Base-by-base conservation (phyloP, 129 eudicot genomes). In the Tagetes erecta region DNA sequence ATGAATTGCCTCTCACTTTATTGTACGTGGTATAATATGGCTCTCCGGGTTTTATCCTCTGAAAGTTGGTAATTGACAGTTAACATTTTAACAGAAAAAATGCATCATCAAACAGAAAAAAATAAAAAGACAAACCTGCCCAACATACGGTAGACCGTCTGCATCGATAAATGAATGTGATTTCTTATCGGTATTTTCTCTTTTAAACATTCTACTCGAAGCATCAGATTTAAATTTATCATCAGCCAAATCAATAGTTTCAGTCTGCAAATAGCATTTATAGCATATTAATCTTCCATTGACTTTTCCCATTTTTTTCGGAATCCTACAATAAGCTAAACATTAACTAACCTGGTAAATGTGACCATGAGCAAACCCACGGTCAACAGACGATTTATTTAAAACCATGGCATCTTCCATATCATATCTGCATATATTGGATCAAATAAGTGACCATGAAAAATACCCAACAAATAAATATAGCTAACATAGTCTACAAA, bases 321-420 rank as follows among this genome's bases (percentile, higher is more conserved):
- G 30, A 27, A 40, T 40, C 35, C 41, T 27, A 39, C 0, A 33
- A 39, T 53, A n/a, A 9, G 36, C 40, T 4, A 20, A 20, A 33
- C 6, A 49, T 30, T 67, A 44, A 35, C 51, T 39, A 65, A 94
- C 98, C 98, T 94, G 97, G 79, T 94, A 94, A 80, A 90, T 86
- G 74, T 88, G 84, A 57, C 92, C 98, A 83, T 91, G 98, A 81
- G 84, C 86, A 81, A 94, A 70, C 50, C 98, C 98, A 64, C 98
- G 98, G 47, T 94, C 98, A 44, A 94, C 98, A 49, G 98, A 85
- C 58, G 98, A 94, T 76, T 88, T 90, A 73, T 94, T 94, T 80
- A 94, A 78, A 65, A 94, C 87, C 98, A 94, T 94, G 49, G 98
- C 98, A 85, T 94, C 98, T 88, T 94, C 98, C 98, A 94, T 94